Conservation (phyloP, 108 stramenopile genomes). For the Stephanodiscus triporus region DNA sequence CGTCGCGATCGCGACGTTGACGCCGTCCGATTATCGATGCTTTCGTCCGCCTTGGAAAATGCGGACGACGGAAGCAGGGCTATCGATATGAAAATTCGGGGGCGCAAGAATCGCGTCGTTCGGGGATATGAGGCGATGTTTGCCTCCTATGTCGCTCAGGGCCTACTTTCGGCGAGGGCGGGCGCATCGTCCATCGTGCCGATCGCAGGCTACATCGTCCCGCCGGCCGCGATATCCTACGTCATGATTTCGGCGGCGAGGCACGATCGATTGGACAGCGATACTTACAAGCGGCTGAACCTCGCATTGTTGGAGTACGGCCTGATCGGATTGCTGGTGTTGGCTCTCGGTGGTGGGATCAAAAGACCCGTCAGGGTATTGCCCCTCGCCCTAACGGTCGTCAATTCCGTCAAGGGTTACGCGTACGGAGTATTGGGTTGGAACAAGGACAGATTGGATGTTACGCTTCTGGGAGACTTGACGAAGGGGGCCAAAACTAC, state of each 20-base stretch:
- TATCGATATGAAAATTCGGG: conserved; percentile 26
- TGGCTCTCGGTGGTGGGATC: conserved; percentile 6
- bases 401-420: conserved; percentile 53
- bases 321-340: conserved; percentile 28
- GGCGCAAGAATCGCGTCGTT: conserved; percentile 54
- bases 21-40: no score
- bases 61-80: no score
- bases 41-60: no score
- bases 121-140: conserved; percentile 47
- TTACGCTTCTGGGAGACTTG: conserved; percentile 18
- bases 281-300: conserved; percentile 75
- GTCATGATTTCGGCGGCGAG: conserved; percentile 53
- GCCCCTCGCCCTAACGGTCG: conserved; percentile 9
- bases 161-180: conserved; percentile 1
- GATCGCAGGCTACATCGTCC: conserved; percentile 26
- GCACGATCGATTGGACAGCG: conserved; percentile 60
- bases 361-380: conserved; percentile 13
- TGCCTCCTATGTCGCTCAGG: conserved; percentile 9
- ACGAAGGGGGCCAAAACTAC: conserved; percentile 10
- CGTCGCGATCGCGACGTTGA: no score
- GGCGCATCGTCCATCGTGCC: conserved; percentile 2
- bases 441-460: conserved; percentile 23
- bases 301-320: conserved; percentile 41
- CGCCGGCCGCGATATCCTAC: conserved; percentile 48
- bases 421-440: conserved; percentile 57